These are phyloP conservation scores for Vitis riparia DNA, from an alignment of 164 flowering plant genomes.

Conservation along the genomic window DNA sequence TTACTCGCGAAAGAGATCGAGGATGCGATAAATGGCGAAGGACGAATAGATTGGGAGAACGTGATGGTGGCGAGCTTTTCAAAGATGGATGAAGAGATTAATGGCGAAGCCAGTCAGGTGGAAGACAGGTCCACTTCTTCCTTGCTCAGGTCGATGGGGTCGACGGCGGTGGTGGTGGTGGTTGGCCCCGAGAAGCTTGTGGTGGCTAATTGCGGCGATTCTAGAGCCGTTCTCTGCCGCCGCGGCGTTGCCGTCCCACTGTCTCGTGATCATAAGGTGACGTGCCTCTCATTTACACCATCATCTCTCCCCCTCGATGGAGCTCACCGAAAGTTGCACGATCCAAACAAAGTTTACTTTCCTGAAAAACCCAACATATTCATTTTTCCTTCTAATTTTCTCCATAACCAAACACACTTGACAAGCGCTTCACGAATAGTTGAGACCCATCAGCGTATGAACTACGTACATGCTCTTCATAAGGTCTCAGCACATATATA, in stretches of 20 bases:
- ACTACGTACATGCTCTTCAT: too few species aligned
- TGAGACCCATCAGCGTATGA: too few species aligned
- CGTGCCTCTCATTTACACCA: neutral
- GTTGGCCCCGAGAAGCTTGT: slow-evolving; percentile 29
- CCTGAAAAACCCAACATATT: too few species aligned
- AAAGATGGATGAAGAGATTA: slow-evolving; percentile 35
- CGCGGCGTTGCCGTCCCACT: slow-evolving; percentile 31
- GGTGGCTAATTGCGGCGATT: slow-evolving; percentile 40
- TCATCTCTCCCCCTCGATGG: neutral
- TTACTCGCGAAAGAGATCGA: slow-evolving; percentile 18
- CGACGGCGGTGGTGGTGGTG: slow-evolving; percentile 34
- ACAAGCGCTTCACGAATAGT: too few species aligned
- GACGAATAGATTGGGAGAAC: slow-evolving; percentile 23
- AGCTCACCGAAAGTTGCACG: too few species aligned
- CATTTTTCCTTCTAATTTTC: too few species aligned
- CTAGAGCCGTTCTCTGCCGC: slow-evolving; percentile 30
- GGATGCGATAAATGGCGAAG: neutral
- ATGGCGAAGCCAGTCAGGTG: neutral
- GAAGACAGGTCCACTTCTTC: neutral
- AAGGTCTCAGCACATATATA: too few species aligned
- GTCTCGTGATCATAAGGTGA: slow-evolving; percentile 40
- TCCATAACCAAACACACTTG: too few species aligned
- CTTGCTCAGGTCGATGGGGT: slow-evolving; percentile 14
- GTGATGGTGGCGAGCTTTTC: slow-evolving; percentile 27
- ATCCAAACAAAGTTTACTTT: too few species aligned